Evolutionary conservation across 257 asterid species (phyloP).

Genomic region (Pogostemon cablin): DNA sequence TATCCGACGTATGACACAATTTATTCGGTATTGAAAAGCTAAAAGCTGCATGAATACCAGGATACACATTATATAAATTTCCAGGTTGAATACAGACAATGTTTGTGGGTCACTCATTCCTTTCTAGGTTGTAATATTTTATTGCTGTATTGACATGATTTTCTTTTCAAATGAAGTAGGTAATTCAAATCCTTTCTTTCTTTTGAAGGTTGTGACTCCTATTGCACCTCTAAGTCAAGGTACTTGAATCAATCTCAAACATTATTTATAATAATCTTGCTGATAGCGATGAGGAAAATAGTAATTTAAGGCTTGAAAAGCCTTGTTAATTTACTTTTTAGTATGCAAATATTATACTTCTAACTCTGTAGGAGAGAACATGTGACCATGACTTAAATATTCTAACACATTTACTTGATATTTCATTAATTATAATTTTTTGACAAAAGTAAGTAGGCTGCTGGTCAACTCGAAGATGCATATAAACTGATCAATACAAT

Average conservation of each 20-base stretch:
- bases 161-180: neutral
- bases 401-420: too few species aligned
- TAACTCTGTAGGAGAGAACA: too few species aligned
- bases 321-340: neutral
- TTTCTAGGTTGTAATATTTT: neutral
- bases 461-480: conserved; percentile 74
- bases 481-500: conserved; percentile 50
- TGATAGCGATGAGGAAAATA: neutral
- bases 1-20: neutral
- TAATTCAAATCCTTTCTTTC: conserved; percentile 27
- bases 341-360: too few species aligned
- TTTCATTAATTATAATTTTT: too few species aligned
- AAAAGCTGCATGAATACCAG: neutral
- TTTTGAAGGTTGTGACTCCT: conserved; percentile 96
- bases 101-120: too few species aligned
- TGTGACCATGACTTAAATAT: too few species aligned
- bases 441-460: too few species aligned
- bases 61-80: neutral
- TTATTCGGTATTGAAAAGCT: conserved; percentile 3
- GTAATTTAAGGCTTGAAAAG: neutral
- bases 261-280: neutral
- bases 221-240: conserved; percentile 99
- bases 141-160: neutral
- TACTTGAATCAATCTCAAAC: conserved; percentile 35
- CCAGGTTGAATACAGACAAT: too few species aligned